Percentiles rank a stretch among this genome's conserved stretches.
phyloP scores from a whole-genome alignment of 148 eudicot genomes.

The Arctostaphylos glauca region DNA sequence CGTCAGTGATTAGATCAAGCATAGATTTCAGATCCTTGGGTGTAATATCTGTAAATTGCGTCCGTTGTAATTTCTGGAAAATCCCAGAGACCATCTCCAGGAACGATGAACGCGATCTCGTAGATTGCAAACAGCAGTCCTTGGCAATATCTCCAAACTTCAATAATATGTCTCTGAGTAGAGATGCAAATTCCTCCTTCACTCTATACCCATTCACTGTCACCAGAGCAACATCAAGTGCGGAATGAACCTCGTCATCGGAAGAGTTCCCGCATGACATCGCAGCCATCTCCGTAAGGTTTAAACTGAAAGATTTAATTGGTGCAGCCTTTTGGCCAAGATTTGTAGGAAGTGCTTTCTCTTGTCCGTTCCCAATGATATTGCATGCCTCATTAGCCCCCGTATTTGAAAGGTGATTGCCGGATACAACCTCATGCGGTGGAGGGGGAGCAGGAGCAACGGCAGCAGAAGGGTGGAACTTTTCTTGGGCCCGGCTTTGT shows the following conservation, averaged over 20 bases:
- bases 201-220: conserved; percentile 12
- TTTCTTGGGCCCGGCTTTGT: background rate
- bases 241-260: conserved; percentile 5
- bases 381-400: background rate
- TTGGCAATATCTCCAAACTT: conserved; percentile 12
- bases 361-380: background rate
- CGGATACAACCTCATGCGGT: background rate
- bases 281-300: conserved; percentile 3
- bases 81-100: background rate
- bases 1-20: background rate
- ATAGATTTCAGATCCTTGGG: background rate
- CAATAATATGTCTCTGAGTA: background rate
- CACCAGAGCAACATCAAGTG: background rate
- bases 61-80: conserved; percentile 1
- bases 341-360: background rate
- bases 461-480: background rate
- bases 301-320: background rate
- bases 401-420: background rate
- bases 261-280: background rate
- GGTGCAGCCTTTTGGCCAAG: background rate
- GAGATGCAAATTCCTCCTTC: conserved; percentile 5
- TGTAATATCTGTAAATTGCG: background rate
- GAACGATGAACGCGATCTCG: background rate
- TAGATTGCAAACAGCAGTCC: background rate
- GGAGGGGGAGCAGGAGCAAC: background rate